Conservation (phyloP, 2,329 filamentous ascomycete genomes). For the Colletotrichum costaricense region DNA sequence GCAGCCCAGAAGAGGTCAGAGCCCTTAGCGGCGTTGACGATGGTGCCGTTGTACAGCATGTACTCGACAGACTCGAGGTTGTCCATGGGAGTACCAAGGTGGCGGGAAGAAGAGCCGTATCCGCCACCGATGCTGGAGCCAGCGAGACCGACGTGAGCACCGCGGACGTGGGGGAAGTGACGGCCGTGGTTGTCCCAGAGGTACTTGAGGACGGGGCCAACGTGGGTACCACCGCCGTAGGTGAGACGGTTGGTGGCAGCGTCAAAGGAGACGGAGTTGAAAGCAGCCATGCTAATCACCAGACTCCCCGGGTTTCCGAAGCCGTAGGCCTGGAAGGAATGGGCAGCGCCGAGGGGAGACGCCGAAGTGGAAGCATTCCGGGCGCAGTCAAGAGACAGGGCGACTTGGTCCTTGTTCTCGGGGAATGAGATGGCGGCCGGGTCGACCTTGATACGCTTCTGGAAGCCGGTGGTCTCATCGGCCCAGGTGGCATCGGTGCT, state of each 20-base stretch:
- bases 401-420: conserved; percentile 33
- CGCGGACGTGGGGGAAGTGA: conserved; percentile 36
- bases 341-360: conserved; percentile 30
- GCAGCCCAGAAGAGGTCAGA: conserved; percentile 37
- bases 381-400: conserved; percentile 34
- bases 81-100: conserved; percentile 35
- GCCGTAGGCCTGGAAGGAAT: conserved; percentile 36
- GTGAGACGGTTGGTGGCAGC: conserved; percentile 28
- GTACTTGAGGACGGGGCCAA: conserved; percentile 33
- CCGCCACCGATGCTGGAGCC: conserved; percentile 36
- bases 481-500: conserved; percentile 32
- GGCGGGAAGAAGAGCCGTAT: conserved; percentile 28
- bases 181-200: conserved; percentile 34
- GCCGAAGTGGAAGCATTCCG: conserved; percentile 32
- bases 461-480: conserved; percentile 29
- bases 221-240: conserved; percentile 31
- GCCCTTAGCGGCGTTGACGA: conserved; percentile 29
- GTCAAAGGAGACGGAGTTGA: conserved; percentile 29
- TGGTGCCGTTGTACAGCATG: conserved; percentile 38
- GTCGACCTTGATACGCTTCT: conserved; percentile 34
- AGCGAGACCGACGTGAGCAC: conserved; percentile 31
- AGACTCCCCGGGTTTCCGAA: conserved; percentile 34
- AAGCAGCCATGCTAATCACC: conserved; percentile 35
- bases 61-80: conserved; percentile 33
- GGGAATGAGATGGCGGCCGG: conserved; percentile 35